Evolutionary conservation across 2,329 filamentous ascomycete species (phyloP).

Genomic region (Scedosporium dehoogii): DNA sequence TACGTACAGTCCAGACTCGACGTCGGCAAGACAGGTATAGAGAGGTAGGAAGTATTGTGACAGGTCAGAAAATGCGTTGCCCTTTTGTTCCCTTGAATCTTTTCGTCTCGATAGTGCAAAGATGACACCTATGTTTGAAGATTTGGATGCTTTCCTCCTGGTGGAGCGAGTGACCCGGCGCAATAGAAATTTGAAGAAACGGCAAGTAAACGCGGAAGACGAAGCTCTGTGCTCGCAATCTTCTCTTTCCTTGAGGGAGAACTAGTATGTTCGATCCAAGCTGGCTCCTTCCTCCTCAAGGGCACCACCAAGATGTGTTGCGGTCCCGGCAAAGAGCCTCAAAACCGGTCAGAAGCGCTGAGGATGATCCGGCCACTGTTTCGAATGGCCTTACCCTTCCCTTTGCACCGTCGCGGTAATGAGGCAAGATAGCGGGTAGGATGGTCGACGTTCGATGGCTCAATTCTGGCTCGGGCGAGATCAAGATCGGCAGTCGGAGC

Average conservation of each 20-base stretch:
- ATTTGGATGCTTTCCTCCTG: not conserved
- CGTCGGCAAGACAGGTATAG: not conserved
- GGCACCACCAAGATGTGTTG: not conserved
- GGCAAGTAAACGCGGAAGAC: constrained; percentile 22
- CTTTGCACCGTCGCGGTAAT: too few species aligned
- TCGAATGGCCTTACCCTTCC: too few species aligned
- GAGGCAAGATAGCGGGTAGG: too few species aligned
- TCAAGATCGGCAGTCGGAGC: not conserved
- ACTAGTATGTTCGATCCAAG: not conserved
- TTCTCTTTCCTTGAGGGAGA: not conserved
- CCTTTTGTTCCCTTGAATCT: not conserved
- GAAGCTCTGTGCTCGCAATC: constrained; percentile 54
- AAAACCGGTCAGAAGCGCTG: not conserved
- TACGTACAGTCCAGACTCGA: constrained; percentile 6
- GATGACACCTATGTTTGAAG: not conserved
- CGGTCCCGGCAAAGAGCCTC: not conserved
- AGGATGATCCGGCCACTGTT: too few species aligned
- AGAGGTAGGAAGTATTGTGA: not conserved
- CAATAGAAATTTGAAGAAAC: not conserved
- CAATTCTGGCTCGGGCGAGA: not conserved
- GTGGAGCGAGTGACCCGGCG: not conserved
- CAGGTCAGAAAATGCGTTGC: not conserved
- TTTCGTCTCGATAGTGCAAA: not conserved
- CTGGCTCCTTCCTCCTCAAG: not conserved
- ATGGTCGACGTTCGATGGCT: not conserved